Percentiles rank a stretch among this genome's conserved stretches.
These are phyloP conservation scores for Marasmius sp. DNA, from an alignment of 1,284 basidiomycete species.

Conservation along the genomic window DNA sequence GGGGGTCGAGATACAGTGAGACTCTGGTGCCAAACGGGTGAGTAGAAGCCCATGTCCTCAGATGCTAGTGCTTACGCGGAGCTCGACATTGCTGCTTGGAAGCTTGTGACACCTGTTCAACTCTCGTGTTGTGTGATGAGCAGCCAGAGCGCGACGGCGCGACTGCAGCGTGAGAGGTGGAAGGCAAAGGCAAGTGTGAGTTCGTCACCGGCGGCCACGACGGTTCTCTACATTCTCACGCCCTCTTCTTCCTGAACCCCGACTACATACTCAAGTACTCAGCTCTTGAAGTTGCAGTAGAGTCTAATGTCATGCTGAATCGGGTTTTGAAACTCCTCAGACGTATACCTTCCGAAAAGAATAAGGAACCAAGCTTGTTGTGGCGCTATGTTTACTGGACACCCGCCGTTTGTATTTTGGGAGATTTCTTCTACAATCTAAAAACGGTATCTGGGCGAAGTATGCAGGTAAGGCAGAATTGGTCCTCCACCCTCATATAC, in stretches of 20 bases:
- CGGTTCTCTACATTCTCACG: no score
- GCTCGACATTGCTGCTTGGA: constrained; percentile 36
- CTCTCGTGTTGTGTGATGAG: not conserved
- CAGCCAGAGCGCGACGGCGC: not conserved
- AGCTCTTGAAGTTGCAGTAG: not conserved
- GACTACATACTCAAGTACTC: no score
- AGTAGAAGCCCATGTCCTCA: not conserved
- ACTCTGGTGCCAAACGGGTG: constrained; percentile 40
- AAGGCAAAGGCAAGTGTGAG: no score
- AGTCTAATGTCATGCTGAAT: not conserved
- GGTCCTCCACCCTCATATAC: not conserved
- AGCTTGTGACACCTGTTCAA: not conserved
- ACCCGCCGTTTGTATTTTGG: constrained; percentile 50
- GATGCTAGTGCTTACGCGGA: constrained; percentile 34
- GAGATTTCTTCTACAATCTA: constrained; percentile 51
- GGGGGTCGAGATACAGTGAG: constrained; percentile 87
- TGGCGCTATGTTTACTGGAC: constrained; percentile 50
- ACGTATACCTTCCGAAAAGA: not conserved
- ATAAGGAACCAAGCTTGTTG: constrained; percentile 2
- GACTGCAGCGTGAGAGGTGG: no score
- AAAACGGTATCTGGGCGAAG: constrained; percentile 62
- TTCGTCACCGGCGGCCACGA: no score
- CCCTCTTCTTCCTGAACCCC: no score
- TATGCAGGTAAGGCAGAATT: constrained; percentile 62
- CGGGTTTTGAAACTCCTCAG: not conserved